These are phyloP conservation scores for Basipetospora chlamydospora DNA, from an alignment of 2,329 filamentous ascomycete species.

Conservation along the genomic window DNA sequence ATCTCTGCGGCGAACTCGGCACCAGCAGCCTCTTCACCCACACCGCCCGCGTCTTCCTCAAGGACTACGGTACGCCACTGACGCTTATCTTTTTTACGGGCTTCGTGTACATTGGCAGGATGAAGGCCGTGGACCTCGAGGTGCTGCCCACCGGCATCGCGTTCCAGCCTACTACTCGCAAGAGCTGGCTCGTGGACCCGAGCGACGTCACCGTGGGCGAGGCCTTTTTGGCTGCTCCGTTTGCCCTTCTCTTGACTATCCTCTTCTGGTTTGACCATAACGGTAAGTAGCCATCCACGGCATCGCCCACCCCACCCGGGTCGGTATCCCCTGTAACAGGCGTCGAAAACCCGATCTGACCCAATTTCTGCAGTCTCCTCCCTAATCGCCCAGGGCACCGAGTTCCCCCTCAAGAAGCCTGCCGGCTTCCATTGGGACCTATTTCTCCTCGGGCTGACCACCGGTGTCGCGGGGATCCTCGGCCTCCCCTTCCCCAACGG, in stretches of 20 bases:
- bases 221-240: slow-evolving; percentile 75
- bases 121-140: slow-evolving; percentile 55
- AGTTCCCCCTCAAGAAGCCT: slow-evolving; percentile 67
- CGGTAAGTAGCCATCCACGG: slow-evolving; percentile 29
- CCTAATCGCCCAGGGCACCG: slow-evolving; percentile 68
- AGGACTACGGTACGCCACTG: slow-evolving; percentile 77
- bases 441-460: slow-evolving; percentile 66
- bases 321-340: background rate
- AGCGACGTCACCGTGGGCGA: slow-evolving; percentile 62
- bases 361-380: slow-evolving; percentile 49
- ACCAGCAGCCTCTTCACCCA: slow-evolving; percentile 59
- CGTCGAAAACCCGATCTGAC: too few species aligned
- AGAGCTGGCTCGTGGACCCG: slow-evolving; percentile 67
- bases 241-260: slow-evolving; percentile 68
- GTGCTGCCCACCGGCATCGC: slow-evolving; percentile 61
- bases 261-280: slow-evolving; percentile 88
- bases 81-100: slow-evolving; percentile 80
- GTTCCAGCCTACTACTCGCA: slow-evolving; percentile 62
- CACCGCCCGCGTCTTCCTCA: slow-evolving; percentile 65
- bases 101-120: slow-evolving; percentile 74
- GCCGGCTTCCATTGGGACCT: slow-evolving; percentile 79
- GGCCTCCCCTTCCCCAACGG: slow-evolving; percentile 73
- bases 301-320: background rate
- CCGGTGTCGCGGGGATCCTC: slow-evolving; percentile 58
- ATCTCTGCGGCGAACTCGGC: slow-evolving; percentile 58